Conservation (phyloP, 116 monocot species). For the Zostera marina region DNA sequence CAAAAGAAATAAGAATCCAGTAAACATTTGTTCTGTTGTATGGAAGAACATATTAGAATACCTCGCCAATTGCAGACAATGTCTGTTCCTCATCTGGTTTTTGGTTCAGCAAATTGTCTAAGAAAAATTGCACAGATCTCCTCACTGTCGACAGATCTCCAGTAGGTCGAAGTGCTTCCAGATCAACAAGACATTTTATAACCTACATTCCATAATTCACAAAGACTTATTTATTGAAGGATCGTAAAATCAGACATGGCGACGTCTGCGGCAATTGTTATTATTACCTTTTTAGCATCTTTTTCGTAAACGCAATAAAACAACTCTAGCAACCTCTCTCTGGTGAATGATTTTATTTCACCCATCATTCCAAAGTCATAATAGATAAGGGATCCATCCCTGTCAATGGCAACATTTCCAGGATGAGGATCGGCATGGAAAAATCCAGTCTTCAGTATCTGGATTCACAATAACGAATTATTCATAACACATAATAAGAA, state of each 20-base stretch:
- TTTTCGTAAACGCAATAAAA: conserved; percentile 93
- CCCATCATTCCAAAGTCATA: conserved; percentile 99
- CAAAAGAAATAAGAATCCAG: not conserved
- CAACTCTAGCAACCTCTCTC: conserved; percentile 67
- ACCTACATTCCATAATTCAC: conserved; percentile 29
- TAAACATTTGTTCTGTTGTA: not conserved
- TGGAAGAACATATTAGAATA: conserved; percentile 6
- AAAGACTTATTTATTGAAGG: not conserved
- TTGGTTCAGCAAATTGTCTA: conserved; percentile 76
- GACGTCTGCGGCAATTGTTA: not conserved
- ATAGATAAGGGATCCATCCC: conserved; percentile 80
- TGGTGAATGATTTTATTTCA: conserved; percentile 86
- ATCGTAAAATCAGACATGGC: not conserved
- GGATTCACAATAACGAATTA: conserved; percentile 2
- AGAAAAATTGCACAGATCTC: conserved; percentile 82
- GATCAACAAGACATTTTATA: conserved; percentile 62
- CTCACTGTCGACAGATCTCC: conserved; percentile 83
- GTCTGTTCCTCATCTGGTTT: conserved; percentile 76
- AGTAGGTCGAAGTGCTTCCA: conserved; percentile 86
- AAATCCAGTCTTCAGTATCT: conserved; percentile 96
- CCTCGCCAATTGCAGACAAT: conserved; percentile 87
- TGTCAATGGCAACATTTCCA: conserved; percentile 91
- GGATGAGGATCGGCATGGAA: conserved; percentile 99
- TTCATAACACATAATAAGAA: not conserved
- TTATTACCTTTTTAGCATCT: conserved; percentile 90